Evolutionary conservation across 2,329 filamentous ascomycete genomes (phyloP), one percentile per base, ranked within the genome.

Genomic region (Botrytis porri): DNA sequence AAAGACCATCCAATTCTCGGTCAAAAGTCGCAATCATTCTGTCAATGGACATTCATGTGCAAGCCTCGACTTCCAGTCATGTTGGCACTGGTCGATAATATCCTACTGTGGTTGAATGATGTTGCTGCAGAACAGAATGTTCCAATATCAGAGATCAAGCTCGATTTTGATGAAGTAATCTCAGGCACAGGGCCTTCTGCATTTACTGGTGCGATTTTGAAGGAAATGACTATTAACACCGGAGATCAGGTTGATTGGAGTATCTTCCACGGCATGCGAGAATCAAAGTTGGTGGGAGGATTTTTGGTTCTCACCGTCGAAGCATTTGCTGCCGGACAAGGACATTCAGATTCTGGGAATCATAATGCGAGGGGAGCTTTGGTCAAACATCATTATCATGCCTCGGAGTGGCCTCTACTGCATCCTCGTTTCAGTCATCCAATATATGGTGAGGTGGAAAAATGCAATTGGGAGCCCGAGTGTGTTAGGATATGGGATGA

Each of bases 341-440:
- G 91, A 20, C 91, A 93, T 80, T 93, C 90, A 0, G 88, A 93
- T 79, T 92, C 90, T 0, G 90, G 90, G 22, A 92, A 90, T 77
- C 91, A 93, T 80, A 86, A 90, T 69, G 85, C 90, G 1, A 85
- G 89, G 69, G 86, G 86, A 32, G 91, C 91, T 2, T 83, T 93
- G 1, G 90, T 93, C 37, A 91, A 90, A 80, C 91, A 93, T 79
- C 90, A 93, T 80, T 93, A 92, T 78, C 91, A 93, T 80, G 91
- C 91, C 0, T 93, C 90, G 1, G 87, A 88, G 74, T 93, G 91
- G 91, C 91, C 90, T 3, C 87, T 86, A 70, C 84, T 84, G 4
- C 91, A 93, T 79, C 90, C 88, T 1, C 85, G 91, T 43, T 91
- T 86, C 82, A 89, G 84, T 64, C 91, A 93, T 79, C 90, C 90